Percentiles rank a stretch among this genome's conserved stretches.
Evolutionary conservation across 2,329 filamentous ascomycete genomes (phyloP).

Genomic region (Raffaelea albimanens): DNA sequence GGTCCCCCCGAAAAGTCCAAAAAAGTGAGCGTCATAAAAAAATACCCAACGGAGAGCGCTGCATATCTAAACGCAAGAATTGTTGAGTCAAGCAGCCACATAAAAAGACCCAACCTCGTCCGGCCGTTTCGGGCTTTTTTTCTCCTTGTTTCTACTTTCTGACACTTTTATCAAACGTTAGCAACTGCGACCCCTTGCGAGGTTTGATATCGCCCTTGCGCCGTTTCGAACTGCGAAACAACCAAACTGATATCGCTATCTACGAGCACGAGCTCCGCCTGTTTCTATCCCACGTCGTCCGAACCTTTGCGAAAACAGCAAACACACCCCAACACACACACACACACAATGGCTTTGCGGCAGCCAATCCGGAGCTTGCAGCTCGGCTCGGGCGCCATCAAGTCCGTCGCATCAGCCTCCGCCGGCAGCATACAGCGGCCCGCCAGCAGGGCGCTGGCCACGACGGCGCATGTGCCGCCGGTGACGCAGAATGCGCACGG

Average conservation of each 20-base stretch:
- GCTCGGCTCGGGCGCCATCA: constrained; percentile 2
- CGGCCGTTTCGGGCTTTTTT: neutral
- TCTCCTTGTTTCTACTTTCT: neutral
- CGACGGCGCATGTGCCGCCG: constrained; percentile 49
- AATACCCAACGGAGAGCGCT: neutral
- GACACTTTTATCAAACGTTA: neutral
- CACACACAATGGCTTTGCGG: constrained; percentile 28
- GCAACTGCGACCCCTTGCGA: no score
- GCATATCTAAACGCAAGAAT: neutral
- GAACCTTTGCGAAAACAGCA: neutral
- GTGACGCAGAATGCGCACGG: constrained; percentile 68
- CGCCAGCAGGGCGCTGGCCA: constrained; percentile 40
- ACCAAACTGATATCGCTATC: neutral
- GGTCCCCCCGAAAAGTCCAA: no score
- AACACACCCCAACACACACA: neutral
- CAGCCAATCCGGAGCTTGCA: constrained; percentile 17
- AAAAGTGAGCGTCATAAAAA: neutral
- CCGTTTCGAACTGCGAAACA: no score
- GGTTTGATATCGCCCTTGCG: no score
- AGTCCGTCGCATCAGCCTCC: neutral
- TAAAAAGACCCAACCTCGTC: no score
- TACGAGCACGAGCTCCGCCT: neutral
- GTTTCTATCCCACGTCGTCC: neutral
- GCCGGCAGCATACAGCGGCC: constrained; percentile 20
- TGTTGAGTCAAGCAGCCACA: no score